These are phyloP conservation scores for Hyphodiscus hymeniophilus DNA, from an alignment of 495 filamentous ascomycete species.

Conservation along the genomic window DNA sequence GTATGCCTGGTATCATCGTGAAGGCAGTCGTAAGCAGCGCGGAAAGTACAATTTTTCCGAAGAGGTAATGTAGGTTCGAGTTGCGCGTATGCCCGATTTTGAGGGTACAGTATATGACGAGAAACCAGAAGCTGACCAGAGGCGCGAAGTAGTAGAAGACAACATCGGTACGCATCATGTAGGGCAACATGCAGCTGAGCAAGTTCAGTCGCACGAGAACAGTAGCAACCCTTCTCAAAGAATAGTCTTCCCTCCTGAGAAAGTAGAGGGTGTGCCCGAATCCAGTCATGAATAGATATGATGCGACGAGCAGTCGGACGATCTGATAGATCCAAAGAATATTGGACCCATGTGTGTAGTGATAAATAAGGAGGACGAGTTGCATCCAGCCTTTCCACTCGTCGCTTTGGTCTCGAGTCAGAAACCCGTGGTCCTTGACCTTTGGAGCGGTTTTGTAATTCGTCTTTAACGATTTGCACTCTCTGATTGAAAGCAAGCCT, in stretches of 20 bases:
- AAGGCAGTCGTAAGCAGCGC: slow-evolving; percentile 34
- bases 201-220: slow-evolving; percentile 50
- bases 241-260: slow-evolving; percentile 44
- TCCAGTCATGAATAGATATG: slow-evolving; percentile 53
- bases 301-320: slow-evolving; percentile 46
- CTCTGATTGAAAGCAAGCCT: slow-evolving; percentile 31
- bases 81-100: slow-evolving; percentile 32
- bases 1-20: slow-evolving; percentile 32
- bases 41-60: slow-evolving; percentile 41
- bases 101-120: slow-evolving; percentile 45
- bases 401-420: slow-evolving; percentile 47
- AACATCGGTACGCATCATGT: slow-evolving; percentile 50
- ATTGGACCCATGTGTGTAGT: slow-evolving; percentile 46
- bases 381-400: slow-evolving; percentile 65
- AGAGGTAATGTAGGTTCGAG: slow-evolving; percentile 30
- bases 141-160: slow-evolving; percentile 52
- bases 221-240: slow-evolving; percentile 35
- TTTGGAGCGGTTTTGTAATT: slow-evolving; percentile 1
- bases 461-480: slow-evolving; percentile 13
- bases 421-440: slow-evolving; percentile 27
- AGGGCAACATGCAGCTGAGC: slow-evolving; percentile 43
- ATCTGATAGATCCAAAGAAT: slow-evolving; percentile 44
- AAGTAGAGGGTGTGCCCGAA: slow-evolving; percentile 53
- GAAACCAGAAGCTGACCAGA: slow-evolving; percentile 52
- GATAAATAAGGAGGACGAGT: slow-evolving; percentile 46